Evolutionary conservation across 2,329 filamentous ascomycete genomes (phyloP).

Genomic region (Ascocoryne sarcoides): DNA sequence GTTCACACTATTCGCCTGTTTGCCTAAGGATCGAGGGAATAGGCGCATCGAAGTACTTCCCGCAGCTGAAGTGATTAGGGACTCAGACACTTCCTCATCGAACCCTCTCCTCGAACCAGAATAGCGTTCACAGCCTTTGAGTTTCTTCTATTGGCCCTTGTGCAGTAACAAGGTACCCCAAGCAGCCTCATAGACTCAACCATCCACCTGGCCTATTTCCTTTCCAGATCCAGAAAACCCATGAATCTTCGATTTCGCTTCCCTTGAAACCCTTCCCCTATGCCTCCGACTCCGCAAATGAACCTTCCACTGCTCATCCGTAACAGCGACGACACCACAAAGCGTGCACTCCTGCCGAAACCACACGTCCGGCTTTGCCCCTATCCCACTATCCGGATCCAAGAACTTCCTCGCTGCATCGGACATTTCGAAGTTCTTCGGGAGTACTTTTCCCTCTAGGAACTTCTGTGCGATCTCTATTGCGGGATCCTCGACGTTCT

Average conservation of each 20-base stretch:
- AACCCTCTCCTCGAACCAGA: too few species aligned
- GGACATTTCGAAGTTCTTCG: slow-evolving; percentile 46
- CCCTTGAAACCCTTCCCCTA: slow-evolving; percentile 23
- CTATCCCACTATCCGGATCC: slow-evolving; percentile 41
- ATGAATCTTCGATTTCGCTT: slow-evolving; percentile 7
- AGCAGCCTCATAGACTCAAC: too few species aligned
- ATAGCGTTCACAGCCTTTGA: too few species aligned
- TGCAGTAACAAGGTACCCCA: too few species aligned
- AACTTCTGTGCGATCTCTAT: slow-evolving; percentile 53
- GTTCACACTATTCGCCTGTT: too few species aligned
- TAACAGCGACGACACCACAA: slow-evolving; percentile 57
- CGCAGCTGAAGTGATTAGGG: too few species aligned
- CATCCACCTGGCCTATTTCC: too few species aligned
- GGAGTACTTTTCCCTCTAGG: slow-evolving; percentile 41
- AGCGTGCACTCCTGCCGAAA: slow-evolving; percentile 56
- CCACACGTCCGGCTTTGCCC: slow-evolving; percentile 36
- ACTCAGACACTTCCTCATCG: too few species aligned
- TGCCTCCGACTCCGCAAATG: slow-evolving; percentile 39
- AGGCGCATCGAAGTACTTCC: too few species aligned
- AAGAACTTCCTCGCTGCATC: slow-evolving; percentile 47
- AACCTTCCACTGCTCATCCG: slow-evolving; percentile 41
- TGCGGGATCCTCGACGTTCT: slow-evolving; percentile 58
- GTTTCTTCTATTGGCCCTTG: too few species aligned
- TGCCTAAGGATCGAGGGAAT: too few species aligned
- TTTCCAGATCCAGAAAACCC: too few species aligned